phyloP scores from a whole-genome alignment of 805 yeast genomes.

The Candida ficus region DNA sequence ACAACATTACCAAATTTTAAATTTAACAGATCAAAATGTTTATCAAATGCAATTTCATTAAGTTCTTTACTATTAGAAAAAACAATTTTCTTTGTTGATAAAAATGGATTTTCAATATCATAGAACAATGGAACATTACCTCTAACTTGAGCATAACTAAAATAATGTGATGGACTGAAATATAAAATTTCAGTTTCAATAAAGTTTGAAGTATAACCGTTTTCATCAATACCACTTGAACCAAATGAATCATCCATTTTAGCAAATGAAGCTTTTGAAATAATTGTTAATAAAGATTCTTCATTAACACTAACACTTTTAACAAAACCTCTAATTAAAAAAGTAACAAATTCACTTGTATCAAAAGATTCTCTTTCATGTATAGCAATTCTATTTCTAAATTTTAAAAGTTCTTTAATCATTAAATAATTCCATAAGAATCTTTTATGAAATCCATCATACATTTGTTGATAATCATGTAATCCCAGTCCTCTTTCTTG shows the following conservation, averaged over 20 bases:
- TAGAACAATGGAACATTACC: slow-evolving; percentile 94
- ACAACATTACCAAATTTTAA: slow-evolving; percentile 82
- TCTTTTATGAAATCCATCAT: slow-evolving; percentile 56
- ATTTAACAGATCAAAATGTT: slow-evolving; percentile 68
- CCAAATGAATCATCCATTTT: slow-evolving; percentile 77
- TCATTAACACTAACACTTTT: slow-evolving; percentile 46
- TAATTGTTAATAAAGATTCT: slow-evolving; percentile 53
- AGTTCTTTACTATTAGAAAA: slow-evolving; percentile 79
- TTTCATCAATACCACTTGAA: slow-evolving; percentile 85
- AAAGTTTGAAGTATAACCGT: slow-evolving; percentile 87
- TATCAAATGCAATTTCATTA: slow-evolving; percentile 79
- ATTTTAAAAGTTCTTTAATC: slow-evolving; percentile 71
- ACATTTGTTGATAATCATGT: slow-evolving; percentile 30
- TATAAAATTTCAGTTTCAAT: slow-evolving; percentile 85
- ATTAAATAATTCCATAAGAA: slow-evolving; percentile 90
- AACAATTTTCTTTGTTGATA: slow-evolving; percentile 75
- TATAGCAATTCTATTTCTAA: slow-evolving; percentile 61
- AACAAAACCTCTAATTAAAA: slow-evolving; percentile 89
- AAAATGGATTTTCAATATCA: slow-evolving; percentile 75
- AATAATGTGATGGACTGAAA: slow-evolving; percentile 43
- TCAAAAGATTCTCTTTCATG: slow-evolving; percentile 58
- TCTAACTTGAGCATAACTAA: slow-evolving; percentile 77
- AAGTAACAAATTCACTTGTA: slow-evolving; percentile 64
- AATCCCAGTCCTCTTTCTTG: slow-evolving; percentile 61
- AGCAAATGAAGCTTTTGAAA: slow-evolving; percentile 87